Evolutionary conservation across 139 green algal genomes (phyloP).

Genomic region (Tetraselmis striata): DNA sequence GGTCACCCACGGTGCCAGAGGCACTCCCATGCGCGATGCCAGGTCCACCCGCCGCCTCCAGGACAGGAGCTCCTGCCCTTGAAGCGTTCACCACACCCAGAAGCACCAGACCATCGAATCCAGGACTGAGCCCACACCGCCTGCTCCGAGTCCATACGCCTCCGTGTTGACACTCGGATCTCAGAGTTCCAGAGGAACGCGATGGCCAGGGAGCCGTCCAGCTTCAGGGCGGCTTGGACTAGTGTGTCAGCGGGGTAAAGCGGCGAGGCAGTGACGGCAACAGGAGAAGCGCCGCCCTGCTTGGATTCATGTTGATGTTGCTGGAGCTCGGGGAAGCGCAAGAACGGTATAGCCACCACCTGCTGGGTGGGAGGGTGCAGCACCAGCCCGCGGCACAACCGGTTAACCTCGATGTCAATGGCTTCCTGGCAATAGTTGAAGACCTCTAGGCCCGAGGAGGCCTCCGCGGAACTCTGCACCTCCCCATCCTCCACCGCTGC

Average conservation of each 20-base stretch:
- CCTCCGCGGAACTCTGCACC: slow-evolving; percentile 13
- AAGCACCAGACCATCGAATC: slow-evolving; percentile 27
- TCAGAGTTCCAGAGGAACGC: slow-evolving; percentile 26
- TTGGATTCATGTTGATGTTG: too few relatives aligned
- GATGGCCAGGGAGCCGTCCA: slow-evolving; percentile 28
- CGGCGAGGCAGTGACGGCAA: too few relatives aligned
- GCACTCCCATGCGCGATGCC: too few relatives aligned
- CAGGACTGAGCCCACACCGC: slow-evolving; percentile 2
- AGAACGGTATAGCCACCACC: slow-evolving; percentile 28
- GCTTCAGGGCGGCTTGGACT: slow-evolving; percentile 22
- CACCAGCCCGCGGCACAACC: slow-evolving; percentile 25
- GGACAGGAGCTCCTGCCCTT: too few relatives aligned
- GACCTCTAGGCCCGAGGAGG: slow-evolving; percentile 17
- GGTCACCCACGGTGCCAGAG: too few relatives aligned
- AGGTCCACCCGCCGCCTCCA: too few relatives aligned
- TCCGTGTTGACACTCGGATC: slow-evolving; percentile 15
- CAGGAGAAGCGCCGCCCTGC: too few relatives aligned
- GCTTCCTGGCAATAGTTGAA: slow-evolving; percentile 18
- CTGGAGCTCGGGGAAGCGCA: slow-evolving; percentile 10
- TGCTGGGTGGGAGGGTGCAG: slow-evolving; percentile 22
- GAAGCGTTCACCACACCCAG: slow-evolving; percentile 15
- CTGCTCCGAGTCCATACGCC: slow-evolving; percentile 31
- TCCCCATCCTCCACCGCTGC: slow-evolving; percentile 5
- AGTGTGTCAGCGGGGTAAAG: too few relatives aligned
- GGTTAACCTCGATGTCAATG: neutral